Percentiles rank a stretch among this genome's conserved stretches.
These are phyloP conservation scores for Leptodermis oblonga DNA, from an alignment of 257 asterid genomes.

Conservation along the genomic window DNA sequence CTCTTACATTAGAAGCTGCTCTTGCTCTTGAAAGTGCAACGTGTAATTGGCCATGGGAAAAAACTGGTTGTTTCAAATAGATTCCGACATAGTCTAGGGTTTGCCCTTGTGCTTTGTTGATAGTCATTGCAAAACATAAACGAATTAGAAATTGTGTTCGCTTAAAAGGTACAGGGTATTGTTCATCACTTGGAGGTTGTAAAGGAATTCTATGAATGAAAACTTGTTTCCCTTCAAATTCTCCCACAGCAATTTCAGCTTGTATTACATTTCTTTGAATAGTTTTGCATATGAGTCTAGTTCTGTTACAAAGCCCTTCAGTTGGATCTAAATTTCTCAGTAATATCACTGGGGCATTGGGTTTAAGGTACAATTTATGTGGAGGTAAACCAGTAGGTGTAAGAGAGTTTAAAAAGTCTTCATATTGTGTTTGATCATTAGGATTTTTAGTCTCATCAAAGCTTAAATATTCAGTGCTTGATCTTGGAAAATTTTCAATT, in stretches of 20 bases:
- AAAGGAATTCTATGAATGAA: neutral
- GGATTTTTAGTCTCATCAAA: neutral
- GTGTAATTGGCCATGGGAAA: neutral
- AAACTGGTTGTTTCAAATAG: neutral
- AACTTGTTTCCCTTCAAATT: neutral
- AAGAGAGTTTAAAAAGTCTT: neutral
- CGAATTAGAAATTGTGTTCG: neutral
- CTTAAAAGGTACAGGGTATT: neutral
- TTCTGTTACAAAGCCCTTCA: neutral
- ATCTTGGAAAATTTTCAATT: neutral
- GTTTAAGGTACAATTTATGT: neutral
- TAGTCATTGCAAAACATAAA: neutral
- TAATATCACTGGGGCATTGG: neutral
- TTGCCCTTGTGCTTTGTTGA: neutral
- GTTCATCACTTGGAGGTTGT: neutral
- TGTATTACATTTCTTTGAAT: neutral
- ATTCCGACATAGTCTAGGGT: neutral
- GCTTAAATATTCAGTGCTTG: neutral
- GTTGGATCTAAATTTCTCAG: neutral
- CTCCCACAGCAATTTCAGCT: neutral
- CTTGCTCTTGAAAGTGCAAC: neutral
- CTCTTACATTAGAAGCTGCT: no score
- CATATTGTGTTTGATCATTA: neutral
- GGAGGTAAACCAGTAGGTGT: neutral
- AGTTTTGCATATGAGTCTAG: neutral